phyloP scores from a whole-genome alignment of 2,329 filamentous ascomycete species.

The Colletotrichum caudatum region DNA sequence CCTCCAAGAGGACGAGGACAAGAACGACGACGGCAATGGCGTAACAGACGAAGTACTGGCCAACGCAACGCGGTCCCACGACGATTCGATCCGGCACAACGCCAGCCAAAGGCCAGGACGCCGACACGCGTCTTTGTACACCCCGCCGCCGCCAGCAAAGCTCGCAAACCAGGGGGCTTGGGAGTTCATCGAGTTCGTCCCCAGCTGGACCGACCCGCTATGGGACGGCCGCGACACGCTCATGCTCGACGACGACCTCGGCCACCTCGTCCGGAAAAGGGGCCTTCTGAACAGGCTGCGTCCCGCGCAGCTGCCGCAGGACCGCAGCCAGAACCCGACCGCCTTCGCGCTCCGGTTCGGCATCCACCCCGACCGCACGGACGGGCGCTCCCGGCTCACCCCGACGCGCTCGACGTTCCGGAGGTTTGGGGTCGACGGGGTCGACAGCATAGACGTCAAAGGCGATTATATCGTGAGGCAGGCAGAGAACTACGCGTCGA shows the following conservation, averaged over 20 bases:
- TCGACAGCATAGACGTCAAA: neutral
- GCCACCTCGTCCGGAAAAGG: neutral
- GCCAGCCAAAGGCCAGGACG: neutral
- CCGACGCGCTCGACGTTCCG: conserved; percentile 46
- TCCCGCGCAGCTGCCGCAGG: conserved; percentile 41
- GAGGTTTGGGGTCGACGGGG: conserved; percentile 25
- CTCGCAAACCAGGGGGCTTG: conserved; percentile 2
- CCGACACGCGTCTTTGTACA: neutral
- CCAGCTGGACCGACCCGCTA: conserved; percentile 47
- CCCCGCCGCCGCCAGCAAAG: neutral
- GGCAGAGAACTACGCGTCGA: neutral
- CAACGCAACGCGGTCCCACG: neutral
- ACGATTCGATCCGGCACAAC: neutral
- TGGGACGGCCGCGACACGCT: conserved; percentile 44
- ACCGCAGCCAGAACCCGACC: conserved; percentile 45
- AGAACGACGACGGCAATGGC: neutral
- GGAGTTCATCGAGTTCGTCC: conserved; percentile 42
- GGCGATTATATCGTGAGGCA: conserved; percentile 1
- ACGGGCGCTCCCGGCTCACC: conserved; percentile 50
- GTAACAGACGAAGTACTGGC: neutral
- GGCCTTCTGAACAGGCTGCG: conserved; percentile 1
- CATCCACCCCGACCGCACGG: conserved; percentile 46
- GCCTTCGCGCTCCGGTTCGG: conserved; percentile 48
- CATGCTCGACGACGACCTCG: conserved; percentile 4
- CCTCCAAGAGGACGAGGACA: neutral